Evolutionary conservation across 495 filamentous ascomycete species (phyloP).

Genomic region (Cryomyces minteri): DNA sequence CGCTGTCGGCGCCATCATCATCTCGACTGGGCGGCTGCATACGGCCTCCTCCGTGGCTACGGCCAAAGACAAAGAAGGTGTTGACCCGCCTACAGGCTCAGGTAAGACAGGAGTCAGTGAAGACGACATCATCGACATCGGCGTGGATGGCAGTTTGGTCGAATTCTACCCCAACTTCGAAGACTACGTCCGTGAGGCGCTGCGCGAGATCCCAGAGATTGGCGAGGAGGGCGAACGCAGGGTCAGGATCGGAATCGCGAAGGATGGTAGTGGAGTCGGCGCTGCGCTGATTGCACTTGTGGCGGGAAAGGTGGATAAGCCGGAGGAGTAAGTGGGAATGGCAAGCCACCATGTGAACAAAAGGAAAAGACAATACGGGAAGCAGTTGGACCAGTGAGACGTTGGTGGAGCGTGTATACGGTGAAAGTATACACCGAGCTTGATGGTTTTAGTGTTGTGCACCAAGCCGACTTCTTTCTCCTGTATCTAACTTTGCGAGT

Average conservation of each 20-base stretch:
- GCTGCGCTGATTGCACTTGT: constrained; percentile 81
- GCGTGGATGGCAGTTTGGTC: constrained; percentile 77
- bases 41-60: background rate
- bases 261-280: constrained; percentile 84
- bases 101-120: constrained; percentile 6
- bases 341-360: too few species aligned
- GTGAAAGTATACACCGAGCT: too few species aligned
- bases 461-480: too few species aligned
- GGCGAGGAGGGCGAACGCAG: constrained; percentile 55
- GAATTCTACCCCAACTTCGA: constrained; percentile 87
- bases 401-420: too few species aligned
- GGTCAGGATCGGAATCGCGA: constrained; percentile 79
- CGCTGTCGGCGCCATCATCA: constrained; percentile 63
- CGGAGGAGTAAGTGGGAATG: background rate
- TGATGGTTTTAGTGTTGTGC: too few species aligned
- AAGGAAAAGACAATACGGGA: too few species aligned
- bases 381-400: too few species aligned
- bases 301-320: constrained; percentile 17
- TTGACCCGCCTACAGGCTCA: background rate
- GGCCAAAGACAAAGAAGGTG: background rate
- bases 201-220: constrained; percentile 51
- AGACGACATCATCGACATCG: constrained; percentile 62
- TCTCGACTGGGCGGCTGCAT: constrained; percentile 51
- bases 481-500: too few species aligned
- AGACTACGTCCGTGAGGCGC: constrained; percentile 54